Conservation (phyloP, 495 filamentous ascomycete species). For the Clavariopsis aquatica region DNA sequence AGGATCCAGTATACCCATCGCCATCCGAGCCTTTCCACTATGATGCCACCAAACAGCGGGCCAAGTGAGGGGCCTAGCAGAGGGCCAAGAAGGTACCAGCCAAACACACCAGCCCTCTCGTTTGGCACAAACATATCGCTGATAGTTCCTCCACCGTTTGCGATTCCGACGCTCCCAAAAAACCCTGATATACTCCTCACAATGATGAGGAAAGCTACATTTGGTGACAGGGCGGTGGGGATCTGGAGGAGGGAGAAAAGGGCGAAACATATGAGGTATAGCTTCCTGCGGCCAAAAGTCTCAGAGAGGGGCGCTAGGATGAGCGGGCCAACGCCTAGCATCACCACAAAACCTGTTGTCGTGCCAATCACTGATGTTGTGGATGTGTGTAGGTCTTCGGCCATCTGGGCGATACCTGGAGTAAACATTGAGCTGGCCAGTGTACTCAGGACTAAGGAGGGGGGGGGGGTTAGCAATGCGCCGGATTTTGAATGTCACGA, state of each 20-base stretch:
- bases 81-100: conserved; percentile 41
- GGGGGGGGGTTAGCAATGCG: too few relatives aligned
- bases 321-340: conserved; percentile 41
- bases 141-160: conserved; percentile 41
- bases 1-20: conserved; percentile 29
- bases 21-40: conserved; percentile 18
- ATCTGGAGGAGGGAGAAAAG: conserved; percentile 43
- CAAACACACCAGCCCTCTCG: conserved; percentile 38
- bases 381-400: conserved; percentile 29
- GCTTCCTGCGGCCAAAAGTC: conserved; percentile 34
- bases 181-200: conserved; percentile 38
- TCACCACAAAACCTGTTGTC: conserved; percentile 42
- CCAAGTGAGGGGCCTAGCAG: conserved; percentile 41
- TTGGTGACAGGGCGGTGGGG: conserved; percentile 40
- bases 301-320: conserved; percentile 40
- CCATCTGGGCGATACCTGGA: conserved; percentile 31
- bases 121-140: conserved; percentile 40
- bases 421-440: conserved; percentile 37
- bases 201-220: conserved; percentile 32
- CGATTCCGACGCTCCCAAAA: conserved; percentile 42
- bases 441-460: conserved; percentile 15
- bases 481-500: too few relatives aligned
- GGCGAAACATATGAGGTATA: conserved; percentile 40
- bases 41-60: conserved; percentile 37
- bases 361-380: conserved; percentile 11